Evolutionary conservation across 768 basidiomycete genomes (phyloP).

Genomic region (Naematelia aurantialba): DNA sequence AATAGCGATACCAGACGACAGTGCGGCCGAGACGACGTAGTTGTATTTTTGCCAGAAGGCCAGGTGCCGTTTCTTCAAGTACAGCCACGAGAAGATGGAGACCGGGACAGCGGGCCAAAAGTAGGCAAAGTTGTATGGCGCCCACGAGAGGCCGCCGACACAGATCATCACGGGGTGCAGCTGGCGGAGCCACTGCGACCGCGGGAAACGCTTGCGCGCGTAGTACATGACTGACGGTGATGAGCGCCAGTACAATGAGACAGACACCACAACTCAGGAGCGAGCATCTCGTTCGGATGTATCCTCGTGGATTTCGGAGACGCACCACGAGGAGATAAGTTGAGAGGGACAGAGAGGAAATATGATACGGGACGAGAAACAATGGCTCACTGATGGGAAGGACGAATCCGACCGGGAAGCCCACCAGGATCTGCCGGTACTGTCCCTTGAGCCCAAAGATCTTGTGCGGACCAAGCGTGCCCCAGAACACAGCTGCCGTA

Average conservation of each 20-base stretch:
- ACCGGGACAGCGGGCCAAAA: slow-evolving; percentile 35
- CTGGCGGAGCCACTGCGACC: slow-evolving; percentile 19
- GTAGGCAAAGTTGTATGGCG: slow-evolving; percentile 41
- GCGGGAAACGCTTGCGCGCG: slow-evolving; percentile 14
- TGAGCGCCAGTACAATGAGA: no score
- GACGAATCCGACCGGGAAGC: slow-evolving; percentile 73
- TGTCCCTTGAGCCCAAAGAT: slow-evolving; percentile 50
- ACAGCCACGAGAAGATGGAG: slow-evolving; percentile 35
- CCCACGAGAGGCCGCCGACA: slow-evolving; percentile 18
- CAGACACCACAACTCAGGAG: no score
- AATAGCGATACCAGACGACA: slow-evolving; percentile 50
- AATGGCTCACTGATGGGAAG: slow-evolving; percentile 59
- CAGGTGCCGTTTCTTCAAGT: slow-evolving; percentile 40
- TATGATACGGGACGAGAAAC: neutral
- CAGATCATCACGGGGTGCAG: slow-evolving; percentile 35
- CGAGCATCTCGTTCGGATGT: no score
- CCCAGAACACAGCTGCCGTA: slow-evolving; percentile 51
- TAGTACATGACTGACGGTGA: neutral
- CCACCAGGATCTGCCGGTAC: slow-evolving; percentile 61
- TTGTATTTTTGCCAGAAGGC: slow-evolving; percentile 45
- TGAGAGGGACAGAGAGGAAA: neutral
- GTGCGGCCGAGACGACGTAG: slow-evolving; percentile 49
- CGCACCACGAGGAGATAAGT: no score
- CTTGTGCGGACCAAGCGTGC: slow-evolving; percentile 51
- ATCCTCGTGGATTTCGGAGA: no score